These are phyloP conservation scores for Garcia nutans DNA, from an alignment of 345 rosid species.

Conservation along the genomic window DNA sequence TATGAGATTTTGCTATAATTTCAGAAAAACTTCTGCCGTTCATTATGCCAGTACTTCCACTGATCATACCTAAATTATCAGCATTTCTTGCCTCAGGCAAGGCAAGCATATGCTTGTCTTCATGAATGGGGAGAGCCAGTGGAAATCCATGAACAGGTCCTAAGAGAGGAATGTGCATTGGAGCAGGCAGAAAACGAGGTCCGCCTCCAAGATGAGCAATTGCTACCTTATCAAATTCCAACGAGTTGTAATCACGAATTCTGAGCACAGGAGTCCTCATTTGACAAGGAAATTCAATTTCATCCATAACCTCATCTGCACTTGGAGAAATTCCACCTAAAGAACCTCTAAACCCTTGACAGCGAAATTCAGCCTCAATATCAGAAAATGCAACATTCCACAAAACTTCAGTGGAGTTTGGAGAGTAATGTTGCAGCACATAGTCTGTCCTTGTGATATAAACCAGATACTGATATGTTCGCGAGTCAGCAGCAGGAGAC, in stretches of 20 bases:
- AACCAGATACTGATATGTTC: conserved; percentile 19
- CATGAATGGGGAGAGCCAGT: conserved; percentile 44
- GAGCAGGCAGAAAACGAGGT: conserved; percentile 16
- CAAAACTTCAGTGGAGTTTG: conserved; percentile 24
- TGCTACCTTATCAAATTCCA: conserved; percentile 13
- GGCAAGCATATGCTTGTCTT: conserved; percentile 21
- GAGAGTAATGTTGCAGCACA: conserved; percentile 23
- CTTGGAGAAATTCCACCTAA: conserved; percentile 6
- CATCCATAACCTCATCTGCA: background rate
- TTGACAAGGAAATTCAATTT: conserved; percentile 21
- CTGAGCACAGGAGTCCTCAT: conserved; percentile 17
- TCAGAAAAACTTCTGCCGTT: conserved; percentile 3
- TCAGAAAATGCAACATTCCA: conserved; percentile 36
- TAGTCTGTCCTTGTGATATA: conserved; percentile 31
- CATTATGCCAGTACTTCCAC: background rate
- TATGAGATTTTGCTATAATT: conserved; percentile 13
- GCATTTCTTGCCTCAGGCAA: conserved; percentile 28
- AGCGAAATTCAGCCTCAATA: conserved; percentile 24
- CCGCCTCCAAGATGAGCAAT: conserved; percentile 7
- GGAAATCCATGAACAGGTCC: conserved; percentile 35
- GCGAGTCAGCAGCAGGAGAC: conserved; percentile 14
- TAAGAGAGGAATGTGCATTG: conserved; percentile 22
- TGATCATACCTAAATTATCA: background rate
- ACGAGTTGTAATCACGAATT: conserved; percentile 14
- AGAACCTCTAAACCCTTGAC: conserved; percentile 16